Conservation (phyloP, 768 basidiomycete species). For the Crucibulum laeve region DNA sequence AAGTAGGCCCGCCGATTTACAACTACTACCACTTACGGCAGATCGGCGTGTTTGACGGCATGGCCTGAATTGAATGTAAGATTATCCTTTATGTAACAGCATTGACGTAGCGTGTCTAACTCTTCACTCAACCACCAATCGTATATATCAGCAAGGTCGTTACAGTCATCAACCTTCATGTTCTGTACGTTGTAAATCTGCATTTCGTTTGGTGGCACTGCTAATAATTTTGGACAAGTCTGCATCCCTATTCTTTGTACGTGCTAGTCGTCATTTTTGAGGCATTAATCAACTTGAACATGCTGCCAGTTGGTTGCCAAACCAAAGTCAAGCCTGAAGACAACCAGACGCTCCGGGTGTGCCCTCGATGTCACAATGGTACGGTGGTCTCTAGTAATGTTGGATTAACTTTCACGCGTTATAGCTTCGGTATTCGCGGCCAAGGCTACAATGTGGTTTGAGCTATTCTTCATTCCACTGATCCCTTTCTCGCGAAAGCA, state of each 20-base stretch:
- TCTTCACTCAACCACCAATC: no score
- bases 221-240: no score
- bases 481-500: slow-evolving; percentile 58
- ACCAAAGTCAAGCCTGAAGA: slow-evolving; percentile 55
- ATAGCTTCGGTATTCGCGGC: slow-evolving; percentile 58
- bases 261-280: background rate
- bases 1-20: no score
- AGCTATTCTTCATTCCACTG: slow-evolving; percentile 70
- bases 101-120: no score
- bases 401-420: slow-evolving; percentile 1
- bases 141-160: no score
- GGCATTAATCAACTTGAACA: background rate
- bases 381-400: slow-evolving; percentile 12
- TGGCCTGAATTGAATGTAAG: no score
- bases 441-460: slow-evolving; percentile 70
- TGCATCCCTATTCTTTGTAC: slow-evolving; percentile 4
- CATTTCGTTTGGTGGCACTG: no score
- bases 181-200: background rate
- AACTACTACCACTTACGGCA: no score
- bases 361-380: slow-evolving; percentile 75
- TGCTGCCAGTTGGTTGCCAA: slow-evolving; percentile 57
- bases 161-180: no score
- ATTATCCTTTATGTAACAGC: no score
- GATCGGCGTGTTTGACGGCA: no score
- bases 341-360: slow-evolving; percentile 47